phyloP scores from a whole-genome alignment of 2,329 filamentous ascomycete genomes.

The Didymella arachidicola region DNA sequence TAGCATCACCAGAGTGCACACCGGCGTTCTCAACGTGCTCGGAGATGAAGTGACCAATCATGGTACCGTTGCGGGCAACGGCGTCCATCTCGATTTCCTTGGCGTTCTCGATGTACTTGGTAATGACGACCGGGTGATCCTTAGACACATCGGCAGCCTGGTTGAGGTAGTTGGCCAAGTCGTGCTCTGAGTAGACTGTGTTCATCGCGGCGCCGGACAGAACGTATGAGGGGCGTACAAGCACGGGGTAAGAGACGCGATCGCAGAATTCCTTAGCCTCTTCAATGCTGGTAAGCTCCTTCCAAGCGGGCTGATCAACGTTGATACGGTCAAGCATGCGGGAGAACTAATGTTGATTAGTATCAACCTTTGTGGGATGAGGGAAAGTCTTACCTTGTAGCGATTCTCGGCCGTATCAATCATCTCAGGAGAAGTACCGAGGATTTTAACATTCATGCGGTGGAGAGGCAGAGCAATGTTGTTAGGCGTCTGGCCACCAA shows the following conservation, averaged over 20 bases:
- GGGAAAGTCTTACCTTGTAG: slow-evolving; percentile 76
- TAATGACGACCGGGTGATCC: slow-evolving; percentile 97
- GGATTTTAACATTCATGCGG: slow-evolving; percentile 86
- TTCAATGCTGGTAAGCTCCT: slow-evolving; percentile 92
- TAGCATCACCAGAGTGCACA: slow-evolving; percentile 97
- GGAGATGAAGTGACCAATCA: slow-evolving; percentile 96
- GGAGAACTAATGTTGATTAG: not conserved
- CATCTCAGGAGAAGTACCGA: slow-evolving; percentile 98
- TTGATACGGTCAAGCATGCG: slow-evolving; percentile 95
- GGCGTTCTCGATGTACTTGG: slow-evolving; percentile 98
- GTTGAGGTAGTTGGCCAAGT: slow-evolving; percentile 84
- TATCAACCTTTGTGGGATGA: not conserved
- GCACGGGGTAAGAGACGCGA: slow-evolving; percentile 88
- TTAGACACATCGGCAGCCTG: slow-evolving; percentile 93
- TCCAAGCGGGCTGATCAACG: slow-evolving; percentile 97
- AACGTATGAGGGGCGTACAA: slow-evolving; percentile 96
- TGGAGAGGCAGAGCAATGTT: slow-evolving; percentile 93
- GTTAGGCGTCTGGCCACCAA: slow-evolving; percentile 97
- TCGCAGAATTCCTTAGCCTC: slow-evolving; percentile 89
- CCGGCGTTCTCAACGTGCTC: slow-evolving; percentile 99
- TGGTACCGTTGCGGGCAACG: slow-evolving; percentile 85
- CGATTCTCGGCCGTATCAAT: slow-evolving; percentile 97
- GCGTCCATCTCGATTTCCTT: slow-evolving; percentile 99
- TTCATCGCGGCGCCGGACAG: slow-evolving; percentile 98
- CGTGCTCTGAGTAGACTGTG: slow-evolving; percentile 95